Evolutionary conservation across 176 grass and related monocot species (phyloP), one percentile per base, ranked within the genome.

Genomic region (Paspalum notatum): DNA sequence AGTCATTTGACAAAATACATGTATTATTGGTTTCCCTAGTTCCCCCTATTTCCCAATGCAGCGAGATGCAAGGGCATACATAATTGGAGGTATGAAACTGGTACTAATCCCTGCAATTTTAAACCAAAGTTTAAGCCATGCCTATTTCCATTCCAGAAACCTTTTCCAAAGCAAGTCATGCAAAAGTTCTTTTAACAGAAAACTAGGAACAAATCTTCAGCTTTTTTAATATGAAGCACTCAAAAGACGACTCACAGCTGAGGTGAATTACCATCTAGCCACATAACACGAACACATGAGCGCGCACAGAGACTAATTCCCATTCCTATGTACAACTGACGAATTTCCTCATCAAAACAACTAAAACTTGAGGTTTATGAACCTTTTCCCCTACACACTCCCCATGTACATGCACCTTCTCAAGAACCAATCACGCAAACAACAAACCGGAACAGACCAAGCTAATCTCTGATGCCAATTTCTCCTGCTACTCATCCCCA

Each of bases 191-290:
- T 14, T 40, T 47, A 27, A 32, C 0, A 75, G 11, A 50, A 2
- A 65, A 86, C 3, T 44, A 76, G 12, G 71, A 72, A 87, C 40
- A 12, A 16, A 76, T 27, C 22, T 79, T 75, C 37, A 75, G 38
- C n/a, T n/a, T n/a, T 43, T 40, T 43, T 56, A 41, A 11, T 59
- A 18, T 12, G 38, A 75, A 25, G 58, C 11, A 22, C 57, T 44
- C 4, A 16, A 25, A 32, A 13, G 2, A n/a, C 38, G 42, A 62
- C 6, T 18, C 10, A 64, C 18, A 24, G 2, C 40, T 48, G 13
- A 55, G 1, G 8, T 37, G 49, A 27, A 87, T 32, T 32, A 77
- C 9, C 50, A 77, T 56, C 25, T 63, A 55, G 20, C 1, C 2
- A 76, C 48, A 49, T 8, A 63, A 71, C 26, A 68, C 0, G 1